A percentile compares a stretch with the other conserved stretches of the same genome.
Conservation (phyloP, 2,329 filamentous ascomycete genomes). For the Aspergillus uvarum region DNA sequence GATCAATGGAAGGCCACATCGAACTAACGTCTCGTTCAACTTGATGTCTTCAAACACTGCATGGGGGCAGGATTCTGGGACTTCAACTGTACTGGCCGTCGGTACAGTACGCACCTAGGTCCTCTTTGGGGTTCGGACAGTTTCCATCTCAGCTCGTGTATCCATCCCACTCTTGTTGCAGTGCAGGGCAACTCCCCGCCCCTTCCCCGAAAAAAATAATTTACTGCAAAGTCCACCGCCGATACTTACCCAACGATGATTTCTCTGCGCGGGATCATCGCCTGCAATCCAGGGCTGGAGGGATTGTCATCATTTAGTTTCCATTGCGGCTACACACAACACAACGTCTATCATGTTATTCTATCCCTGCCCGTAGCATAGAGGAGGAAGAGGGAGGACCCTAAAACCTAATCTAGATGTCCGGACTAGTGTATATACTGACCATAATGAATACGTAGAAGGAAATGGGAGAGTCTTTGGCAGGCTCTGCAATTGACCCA, state of each 20-base stretch:
- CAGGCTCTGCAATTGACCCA: too few relatives aligned
- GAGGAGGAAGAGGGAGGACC: background rate
- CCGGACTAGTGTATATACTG: too few relatives aligned
- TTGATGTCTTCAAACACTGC: background rate
- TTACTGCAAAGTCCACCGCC: slow-evolving; percentile 10
- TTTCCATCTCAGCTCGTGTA: background rate
- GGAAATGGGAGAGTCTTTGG: too few relatives aligned
- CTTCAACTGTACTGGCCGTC: background rate
- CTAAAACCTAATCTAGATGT: too few relatives aligned
- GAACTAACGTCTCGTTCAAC: background rate
- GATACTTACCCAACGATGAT: slow-evolving; percentile 16
- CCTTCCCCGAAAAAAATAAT: background rate
- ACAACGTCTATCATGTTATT: too few relatives aligned
- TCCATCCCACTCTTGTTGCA: background rate
- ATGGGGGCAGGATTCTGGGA: background rate
- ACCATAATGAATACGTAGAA: too few relatives aligned
- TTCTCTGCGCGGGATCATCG: slow-evolving; percentile 14
- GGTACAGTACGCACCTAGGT: background rate
- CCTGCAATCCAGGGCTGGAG: slow-evolving; percentile 4
- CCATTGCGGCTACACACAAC: too few relatives aligned
- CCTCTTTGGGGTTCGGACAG: background rate
- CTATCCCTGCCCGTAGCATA: too few relatives aligned
- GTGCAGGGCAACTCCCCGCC: background rate
- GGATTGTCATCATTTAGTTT: background rate
- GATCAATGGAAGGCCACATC: background rate